Conservation (phyloP, 805 yeast species). For the Candida tammaniensis region DNA sequence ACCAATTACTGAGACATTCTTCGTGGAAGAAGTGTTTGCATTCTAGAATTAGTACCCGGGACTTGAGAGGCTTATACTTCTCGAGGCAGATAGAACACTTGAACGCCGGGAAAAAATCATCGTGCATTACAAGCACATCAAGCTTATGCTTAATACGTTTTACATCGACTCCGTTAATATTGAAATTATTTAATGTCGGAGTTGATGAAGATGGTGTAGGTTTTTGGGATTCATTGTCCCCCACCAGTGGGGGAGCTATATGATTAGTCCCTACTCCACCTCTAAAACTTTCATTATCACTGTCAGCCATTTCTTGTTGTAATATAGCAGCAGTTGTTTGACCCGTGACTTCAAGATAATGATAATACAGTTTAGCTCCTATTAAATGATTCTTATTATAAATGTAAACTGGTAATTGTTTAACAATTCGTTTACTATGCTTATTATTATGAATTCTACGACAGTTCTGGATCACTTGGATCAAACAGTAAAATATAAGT, state of each 20-base stretch:
- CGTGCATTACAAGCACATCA: conserved; percentile 24
- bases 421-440: conserved; percentile 31
- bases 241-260: not conserved
- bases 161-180: conserved; percentile 41
- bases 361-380: conserved; percentile 20
- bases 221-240: conserved; percentile 1
- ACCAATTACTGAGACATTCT: conserved; percentile 59
- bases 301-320: conserved; percentile 10
- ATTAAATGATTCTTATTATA: conserved; percentile 36
- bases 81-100: conserved; percentile 64
- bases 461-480: conserved; percentile 27
- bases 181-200: conserved; percentile 23
- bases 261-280: no score
- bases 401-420: conserved; percentile 36
- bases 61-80: conserved; percentile 44
- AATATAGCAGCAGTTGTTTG: conserved; percentile 19
- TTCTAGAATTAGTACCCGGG: conserved; percentile 50
- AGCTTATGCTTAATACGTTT: conserved; percentile 16
- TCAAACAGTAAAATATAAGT: conserved; percentile 28
- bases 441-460: conserved; percentile 24
- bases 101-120: conserved; percentile 40
- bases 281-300: conserved; percentile 8
- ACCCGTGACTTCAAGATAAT: conserved; percentile 30
- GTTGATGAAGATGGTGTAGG: conserved; percentile 7
- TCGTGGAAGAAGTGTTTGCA: conserved; percentile 64